Percentiles rank a stretch among this genome's conserved stretches.
These are phyloP conservation scores for Pholiota molesta DNA, from an alignment of 768 basidiomycete genomes.

Conservation along the genomic window DNA sequence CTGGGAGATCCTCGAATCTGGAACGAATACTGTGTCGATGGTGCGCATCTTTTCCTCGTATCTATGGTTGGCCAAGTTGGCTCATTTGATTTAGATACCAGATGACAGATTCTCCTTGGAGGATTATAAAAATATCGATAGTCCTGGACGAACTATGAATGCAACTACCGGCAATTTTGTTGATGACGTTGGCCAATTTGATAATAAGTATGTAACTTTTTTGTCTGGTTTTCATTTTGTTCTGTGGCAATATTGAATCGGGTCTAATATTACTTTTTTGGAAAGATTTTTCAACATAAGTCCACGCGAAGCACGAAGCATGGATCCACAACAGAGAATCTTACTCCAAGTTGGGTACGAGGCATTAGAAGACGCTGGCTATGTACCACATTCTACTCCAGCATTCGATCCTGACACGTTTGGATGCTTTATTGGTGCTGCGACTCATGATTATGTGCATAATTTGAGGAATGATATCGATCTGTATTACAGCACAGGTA, in stretches of 20 bases:
- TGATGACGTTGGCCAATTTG: slow-evolving; percentile 58
- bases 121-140: slow-evolving; percentile 35
- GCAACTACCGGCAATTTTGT: slow-evolving; percentile 69
- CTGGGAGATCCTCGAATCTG: slow-evolving; percentile 62
- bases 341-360: slow-evolving; percentile 68
- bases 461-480: slow-evolving; percentile 66
- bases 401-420: slow-evolving; percentile 56
- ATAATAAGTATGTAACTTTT: slow-evolving; percentile 44
- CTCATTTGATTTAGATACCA: slow-evolving; percentile 53
- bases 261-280: not conserved
- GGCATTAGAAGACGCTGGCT: slow-evolving; percentile 73
- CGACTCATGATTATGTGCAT: slow-evolving; percentile 70
- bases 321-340: slow-evolving; percentile 79
- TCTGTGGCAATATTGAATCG: not conserved
- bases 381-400: slow-evolving; percentile 59
- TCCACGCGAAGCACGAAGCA: slow-evolving; percentile 72
- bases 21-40: slow-evolving; percentile 51
- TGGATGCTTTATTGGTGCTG: slow-evolving; percentile 70
- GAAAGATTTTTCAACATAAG: slow-evolving; percentile 68
- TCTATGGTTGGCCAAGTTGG: not conserved
- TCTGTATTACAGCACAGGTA: slow-evolving; percentile 73
- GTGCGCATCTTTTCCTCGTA: not conserved
- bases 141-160: slow-evolving; percentile 46
- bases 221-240: not conserved
- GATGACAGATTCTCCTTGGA: slow-evolving; percentile 53